Evolutionary conservation across 2,329 filamentous ascomycete species (phyloP).

Genomic region (Sporothrix protearum): DNA sequence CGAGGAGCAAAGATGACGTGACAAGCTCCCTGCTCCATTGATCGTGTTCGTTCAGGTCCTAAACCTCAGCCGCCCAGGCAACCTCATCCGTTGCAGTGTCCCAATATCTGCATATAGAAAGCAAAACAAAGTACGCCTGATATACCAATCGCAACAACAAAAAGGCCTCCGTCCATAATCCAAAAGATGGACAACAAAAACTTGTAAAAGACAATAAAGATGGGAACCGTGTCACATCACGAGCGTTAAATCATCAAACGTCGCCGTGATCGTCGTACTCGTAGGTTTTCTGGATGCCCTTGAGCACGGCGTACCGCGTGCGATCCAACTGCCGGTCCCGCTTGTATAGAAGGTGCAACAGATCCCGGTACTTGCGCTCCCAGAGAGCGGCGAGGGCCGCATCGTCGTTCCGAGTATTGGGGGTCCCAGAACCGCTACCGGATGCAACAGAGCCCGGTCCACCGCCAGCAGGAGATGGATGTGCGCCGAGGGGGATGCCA

Average conservation of each 20-base stretch:
- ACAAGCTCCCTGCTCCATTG: not conserved
- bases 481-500: conserved; percentile 14
- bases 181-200: not conserved
- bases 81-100: not conserved
- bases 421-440: not conserved
- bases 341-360: conserved; percentile 58
- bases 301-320: conserved; percentile 44
- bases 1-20: too few species aligned
- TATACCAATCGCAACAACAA: not conserved
- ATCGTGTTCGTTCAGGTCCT: not conserved
- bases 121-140: not conserved
- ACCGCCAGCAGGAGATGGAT: not conserved
- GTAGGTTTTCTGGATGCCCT: conserved; percentile 33
- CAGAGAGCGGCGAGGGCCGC: conserved; percentile 41
- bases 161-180: not conserved
- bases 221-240: not conserved
- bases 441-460: not conserved
- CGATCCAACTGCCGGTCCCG: conserved; percentile 52
- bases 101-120: not conserved
- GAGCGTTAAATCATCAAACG: not conserved
- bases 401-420: conserved; percentile 13
- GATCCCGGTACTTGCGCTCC: conserved; percentile 53
- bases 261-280: not conserved
- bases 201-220: not conserved
- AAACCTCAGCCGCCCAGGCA: not conserved